phyloP scores from a whole-genome alignment of 164 flowering plant genomes.

The Dillenia turbinata region DNA sequence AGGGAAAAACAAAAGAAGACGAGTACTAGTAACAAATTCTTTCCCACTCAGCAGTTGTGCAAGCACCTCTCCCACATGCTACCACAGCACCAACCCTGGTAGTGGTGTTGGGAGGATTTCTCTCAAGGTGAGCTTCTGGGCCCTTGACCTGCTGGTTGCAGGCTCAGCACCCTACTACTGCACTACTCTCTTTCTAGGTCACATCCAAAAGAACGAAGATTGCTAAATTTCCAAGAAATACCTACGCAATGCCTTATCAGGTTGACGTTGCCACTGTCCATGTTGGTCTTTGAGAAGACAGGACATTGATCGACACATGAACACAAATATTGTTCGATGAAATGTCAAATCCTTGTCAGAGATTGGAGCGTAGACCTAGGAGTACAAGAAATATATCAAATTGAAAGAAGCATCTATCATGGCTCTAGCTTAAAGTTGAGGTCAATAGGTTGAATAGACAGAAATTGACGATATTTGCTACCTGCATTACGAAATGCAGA shows the following conservation, averaged over 20 bases:
- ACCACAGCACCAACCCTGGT: too few relatives aligned
- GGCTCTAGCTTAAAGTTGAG: not conserved
- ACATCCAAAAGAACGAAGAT: not conserved
- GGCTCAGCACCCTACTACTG: too few relatives aligned
- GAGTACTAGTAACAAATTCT: not conserved
- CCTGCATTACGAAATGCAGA: constrained; percentile 89
- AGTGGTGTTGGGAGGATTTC: too few relatives aligned
- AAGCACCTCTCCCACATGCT: too few relatives aligned
- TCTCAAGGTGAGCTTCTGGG: too few relatives aligned
- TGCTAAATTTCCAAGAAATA: constrained; percentile 13
- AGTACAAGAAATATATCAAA: not conserved
- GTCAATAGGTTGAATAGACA: not conserved
- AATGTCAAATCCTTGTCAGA: constrained; percentile 57
- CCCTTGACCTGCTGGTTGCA: too few relatives aligned
- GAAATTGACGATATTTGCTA: constrained; percentile 7
- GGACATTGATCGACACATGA: constrained; percentile 81
- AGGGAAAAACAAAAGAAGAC: not conserved
- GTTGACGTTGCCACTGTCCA: constrained; percentile 68
- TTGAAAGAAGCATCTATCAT: not conserved
- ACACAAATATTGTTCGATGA: constrained; percentile 75
- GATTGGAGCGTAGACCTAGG: constrained; percentile 77
- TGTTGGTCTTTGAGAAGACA: constrained; percentile 83
- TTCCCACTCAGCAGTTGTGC: too few relatives aligned
- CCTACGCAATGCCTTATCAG: constrained; percentile 64
- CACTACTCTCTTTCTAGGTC: too few relatives aligned